Percentiles rank a stretch among this genome's conserved stretches.
These are phyloP conservation scores for Amanita fuliginea DNA, from an alignment of 768 basidiomycete species.

Conservation along the genomic window DNA sequence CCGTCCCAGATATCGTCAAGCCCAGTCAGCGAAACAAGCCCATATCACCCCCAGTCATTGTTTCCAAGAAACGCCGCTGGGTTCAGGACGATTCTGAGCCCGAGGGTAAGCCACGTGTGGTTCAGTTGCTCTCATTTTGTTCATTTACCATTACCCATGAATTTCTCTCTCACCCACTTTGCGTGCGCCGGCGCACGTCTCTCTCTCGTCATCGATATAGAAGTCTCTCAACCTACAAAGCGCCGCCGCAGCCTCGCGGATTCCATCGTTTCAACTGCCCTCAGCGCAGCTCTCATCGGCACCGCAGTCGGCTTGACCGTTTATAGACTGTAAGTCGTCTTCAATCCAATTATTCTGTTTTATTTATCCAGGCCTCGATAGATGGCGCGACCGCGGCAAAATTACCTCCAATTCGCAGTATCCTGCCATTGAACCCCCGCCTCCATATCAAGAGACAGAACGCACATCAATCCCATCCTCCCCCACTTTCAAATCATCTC, in stretches of 20 bases:
- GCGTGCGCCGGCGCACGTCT: too few species aligned
- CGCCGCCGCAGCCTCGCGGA: constrained; percentile 74
- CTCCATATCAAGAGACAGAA: constrained; percentile 15
- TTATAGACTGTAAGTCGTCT: constrained; percentile 65
- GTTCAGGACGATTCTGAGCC: constrained; percentile 28
- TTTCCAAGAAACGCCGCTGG: constrained; percentile 63
- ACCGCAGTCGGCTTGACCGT: constrained; percentile 82
- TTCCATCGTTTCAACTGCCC: constrained; percentile 72
- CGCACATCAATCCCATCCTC: constrained; percentile 6
- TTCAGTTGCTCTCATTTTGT: too few species aligned
- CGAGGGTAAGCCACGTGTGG: too few species aligned
- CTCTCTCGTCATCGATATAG: constrained; percentile 28
- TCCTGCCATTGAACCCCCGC: constrained; percentile 16
- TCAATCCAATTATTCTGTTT: not conserved
- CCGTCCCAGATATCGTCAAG: constrained; percentile 39
- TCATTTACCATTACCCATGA: too few species aligned
- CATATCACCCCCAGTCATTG: constrained; percentile 17
- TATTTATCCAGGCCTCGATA: constrained; percentile 14
- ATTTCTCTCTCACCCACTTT: too few species aligned
- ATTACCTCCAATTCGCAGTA: constrained; percentile 20
- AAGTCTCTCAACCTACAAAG: constrained; percentile 65
- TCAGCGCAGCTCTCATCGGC: constrained; percentile 79
- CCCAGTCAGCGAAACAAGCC: constrained; percentile 11
- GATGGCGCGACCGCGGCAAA: constrained; percentile 75
- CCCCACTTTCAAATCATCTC: not conserved